These are phyloP conservation scores for Clonostachys rosea DNA, from an alignment of 2,329 filamentous ascomycete genomes.

Conservation along the genomic window DNA sequence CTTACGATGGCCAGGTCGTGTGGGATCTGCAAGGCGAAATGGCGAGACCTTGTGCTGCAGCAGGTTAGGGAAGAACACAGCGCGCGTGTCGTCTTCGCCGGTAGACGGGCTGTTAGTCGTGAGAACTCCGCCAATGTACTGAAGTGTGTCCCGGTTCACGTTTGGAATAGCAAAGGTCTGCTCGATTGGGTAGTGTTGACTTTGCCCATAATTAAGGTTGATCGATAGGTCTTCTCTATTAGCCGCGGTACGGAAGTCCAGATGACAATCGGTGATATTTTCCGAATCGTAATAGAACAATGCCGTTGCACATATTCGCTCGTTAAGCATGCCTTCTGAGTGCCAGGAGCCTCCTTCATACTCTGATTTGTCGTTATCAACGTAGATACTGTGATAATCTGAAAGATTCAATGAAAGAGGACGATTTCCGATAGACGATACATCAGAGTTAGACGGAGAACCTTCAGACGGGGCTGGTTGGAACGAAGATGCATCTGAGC, in stretches of 20 bases:
- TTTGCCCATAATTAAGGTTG: conserved; percentile 19
- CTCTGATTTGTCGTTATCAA: too few relatives aligned
- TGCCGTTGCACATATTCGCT: conserved; percentile 59
- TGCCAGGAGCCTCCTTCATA: conserved; percentile 46
- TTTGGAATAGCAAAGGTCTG: conserved; percentile 24
- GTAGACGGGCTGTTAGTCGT: conserved; percentile 27
- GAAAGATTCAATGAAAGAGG: too few relatives aligned
- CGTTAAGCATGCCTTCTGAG: conserved; percentile 52
- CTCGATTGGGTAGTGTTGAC: conserved; percentile 23
- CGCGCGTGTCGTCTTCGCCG: conserved; percentile 16
- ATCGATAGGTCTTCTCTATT: conserved; percentile 8
- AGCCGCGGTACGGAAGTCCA: conserved; percentile 43
- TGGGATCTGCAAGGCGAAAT: conserved; percentile 46
- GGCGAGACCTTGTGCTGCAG: conserved; percentile 45
- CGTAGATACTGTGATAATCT: too few relatives aligned
- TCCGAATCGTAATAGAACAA: conserved; percentile 57
- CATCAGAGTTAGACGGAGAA: too few relatives aligned
- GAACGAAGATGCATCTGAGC: too few relatives aligned
- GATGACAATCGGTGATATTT: conserved; percentile 49
- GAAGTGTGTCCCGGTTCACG: conserved; percentile 8
- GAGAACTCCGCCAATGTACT: conserved; percentile 39
- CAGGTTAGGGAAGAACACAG: conserved; percentile 52
- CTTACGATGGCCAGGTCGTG: conserved; percentile 50
- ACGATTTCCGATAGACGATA: too few relatives aligned
- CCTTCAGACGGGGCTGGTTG: too few relatives aligned